Base-by-base conservation (phyloP, 2,329 filamentous ascomycete genomes). In the Mariannaea sp. region DNA sequence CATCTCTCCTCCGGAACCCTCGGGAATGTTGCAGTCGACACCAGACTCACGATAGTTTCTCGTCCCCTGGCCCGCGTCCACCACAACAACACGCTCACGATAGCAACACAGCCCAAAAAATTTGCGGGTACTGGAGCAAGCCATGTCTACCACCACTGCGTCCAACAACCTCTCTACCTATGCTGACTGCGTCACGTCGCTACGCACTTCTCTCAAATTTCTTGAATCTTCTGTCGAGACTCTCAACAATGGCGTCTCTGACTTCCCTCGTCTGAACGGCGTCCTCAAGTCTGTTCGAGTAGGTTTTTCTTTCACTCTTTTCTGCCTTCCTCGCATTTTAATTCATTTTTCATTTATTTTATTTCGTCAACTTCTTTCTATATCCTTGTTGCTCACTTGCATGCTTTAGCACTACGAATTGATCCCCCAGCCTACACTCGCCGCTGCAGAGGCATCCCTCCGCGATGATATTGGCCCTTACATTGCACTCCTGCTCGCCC, bases 381-480 rank as follows among this genome's bases (percentile, higher is more conserved):
- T 13, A 32, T 10, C n/a, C 36, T 6, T 12, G 19, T 17, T 14
- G 9, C 12, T 17, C n/a, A 24, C 19, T 13, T 3, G 45, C 49
- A 47, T 24, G 9, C 12, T 22, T 16, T 57, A 95, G 87, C 92
- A 96, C 75, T 97, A 96, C 74, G 92, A 97, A 71, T 85, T 96
- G 35, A 89, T 96, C 63, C 90, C 92, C 13, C 90, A 96, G 70
- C 84, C 88, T 10, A 89, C 89, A 45, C 84, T 97, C 38, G 86
- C 87, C 56, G 82, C 87, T 58, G 92, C 92, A 26, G 92, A 97
- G 73, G 80, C 89, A 61, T 87, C 90, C 4, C 84, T 97, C 14
- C 87, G 92, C 64, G 89, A 90, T 66, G 92, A 96, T 70, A 94
- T 96, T 62, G 87, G 88, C n/a, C 92, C 92, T 7, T 92, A 91